Evolutionary conservation across 2,329 filamentous ascomycete species (phyloP), one percentile per base, ranked within the genome.

Genomic region (Knufia fluminis): DNA sequence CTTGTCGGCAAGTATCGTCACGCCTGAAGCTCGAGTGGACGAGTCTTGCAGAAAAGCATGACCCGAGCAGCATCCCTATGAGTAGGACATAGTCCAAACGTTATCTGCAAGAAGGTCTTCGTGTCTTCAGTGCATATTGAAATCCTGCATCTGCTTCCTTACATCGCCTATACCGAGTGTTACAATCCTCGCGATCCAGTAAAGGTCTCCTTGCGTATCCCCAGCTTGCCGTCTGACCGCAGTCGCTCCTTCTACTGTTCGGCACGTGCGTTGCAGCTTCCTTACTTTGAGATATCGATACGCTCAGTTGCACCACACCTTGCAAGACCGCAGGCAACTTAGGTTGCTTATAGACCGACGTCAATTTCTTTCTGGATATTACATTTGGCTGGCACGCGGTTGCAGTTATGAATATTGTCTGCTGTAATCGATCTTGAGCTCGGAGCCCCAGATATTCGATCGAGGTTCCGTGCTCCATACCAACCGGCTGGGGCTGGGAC

Each of bases 241-340:
- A 46, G 43, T 46, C 43, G 31, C 43, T 46, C 43, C 20, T 38
- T 46, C 43, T 31, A 14, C 19, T 36, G 16, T 24, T 33, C 12
- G 26, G 26, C 42, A 32, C 16, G 42, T 32, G 42, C 23, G 7
- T 32, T n/a, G 23, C 19, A 33, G n/a, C 26, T 45, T 31, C 43
- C 43, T 46, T 46, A 36, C 43, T 24, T 38, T 19, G 19, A 43
- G n/a, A 28, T 26, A 36, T 36, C 23, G 22, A 23, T n/a, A 26
- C 40, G 14, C 20, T 3, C 22, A 16, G 14, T 6, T 16, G 3
- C n/a, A 16, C 10, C 22, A 6, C 32, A 22, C 12, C 42, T 7
- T 16, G 22, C 22, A 12, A 7, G 12, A 22, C n/a, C 31, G 14
- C 26, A 19, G 14, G 17, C 10, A 40, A 10, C 14, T 6, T 26